Conservation (phyloP, 2,329 filamentous ascomycete species). For the Pestalotiopsis sp. region DNA sequence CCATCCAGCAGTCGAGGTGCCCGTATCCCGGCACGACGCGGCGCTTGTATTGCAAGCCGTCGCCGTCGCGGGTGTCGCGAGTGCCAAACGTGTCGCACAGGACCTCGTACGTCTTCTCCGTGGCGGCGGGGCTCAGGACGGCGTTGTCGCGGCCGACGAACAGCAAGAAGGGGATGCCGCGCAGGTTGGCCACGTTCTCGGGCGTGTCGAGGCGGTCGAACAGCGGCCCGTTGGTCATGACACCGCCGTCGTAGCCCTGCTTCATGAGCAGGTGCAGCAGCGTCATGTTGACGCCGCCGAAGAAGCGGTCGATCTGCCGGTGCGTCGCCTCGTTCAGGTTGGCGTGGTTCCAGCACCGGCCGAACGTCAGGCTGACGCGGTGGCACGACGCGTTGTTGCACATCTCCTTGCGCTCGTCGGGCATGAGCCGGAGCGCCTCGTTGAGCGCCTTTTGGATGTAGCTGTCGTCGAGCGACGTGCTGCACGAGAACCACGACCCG, state of each 20-base stretch:
- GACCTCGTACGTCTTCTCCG: constrained; percentile 54
- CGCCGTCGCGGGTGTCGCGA: constrained; percentile 25
- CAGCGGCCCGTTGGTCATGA: constrained; percentile 53
- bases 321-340: constrained; percentile 71
- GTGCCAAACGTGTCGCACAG: constrained; percentile 54
- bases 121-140: constrained; percentile 56
- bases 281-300: constrained; percentile 65
- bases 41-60: constrained; percentile 49
- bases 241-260: constrained; percentile 53
- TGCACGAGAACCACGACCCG: constrained; percentile 59
- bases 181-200: constrained; percentile 52
- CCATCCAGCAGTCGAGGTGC: constrained; percentile 66
- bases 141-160: constrained; percentile 60
- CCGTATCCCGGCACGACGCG: constrained; percentile 60
- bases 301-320: constrained; percentile 61
- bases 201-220: constrained; percentile 49
- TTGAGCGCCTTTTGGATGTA: constrained; percentile 54
- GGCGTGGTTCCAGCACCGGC: constrained; percentile 64
- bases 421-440: constrained; percentile 60
- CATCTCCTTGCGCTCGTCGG: constrained; percentile 55
- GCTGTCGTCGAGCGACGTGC: constrained; percentile 47
- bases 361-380: constrained; percentile 61
- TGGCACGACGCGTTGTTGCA: constrained; percentile 67
- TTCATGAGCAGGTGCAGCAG: constrained; percentile 58
- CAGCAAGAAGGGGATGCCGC: constrained; percentile 56